Base-by-base conservation (phyloP, 345 rosid genomes). In the Populus davidiana region DNA sequence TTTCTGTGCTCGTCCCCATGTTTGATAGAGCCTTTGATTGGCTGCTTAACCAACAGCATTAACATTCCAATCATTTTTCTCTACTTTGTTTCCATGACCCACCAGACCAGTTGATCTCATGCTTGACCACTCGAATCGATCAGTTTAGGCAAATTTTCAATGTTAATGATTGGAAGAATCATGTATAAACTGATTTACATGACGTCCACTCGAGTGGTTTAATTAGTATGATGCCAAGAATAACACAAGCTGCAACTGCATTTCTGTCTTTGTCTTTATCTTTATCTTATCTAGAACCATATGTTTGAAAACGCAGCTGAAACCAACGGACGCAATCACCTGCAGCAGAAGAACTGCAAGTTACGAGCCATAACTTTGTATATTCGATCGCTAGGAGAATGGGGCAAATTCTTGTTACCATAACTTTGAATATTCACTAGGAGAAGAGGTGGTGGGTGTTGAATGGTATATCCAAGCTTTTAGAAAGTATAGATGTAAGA, bases 401-500 rank as follows among this genome's bases (percentile, higher is more conserved):
- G 69, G 70, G 70, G 75, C 69, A 73, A 31, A 50, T 44, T 63
- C 47, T 49, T 61, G 70, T 67, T 75, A 38, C 71, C 27, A 6
- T 27, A 54, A 64, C 67, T 83, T 50, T 11, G 77, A 62, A 86
- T 70, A 82, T 77, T 72, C 84, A 75, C 71, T 14, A n/a, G 41
- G 74, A 47, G 13, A 44, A 56, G 62, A n/a, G 47, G 25, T 38
- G 27, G 36, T 70, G 65, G 80, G 82, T 65, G 75, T 66, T 66
- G 23, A 47, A 43, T 70, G 74, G 85, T 81, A 87, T 82, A 83
- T 86, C 81, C 85, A 79, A 87, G 89, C 90, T 89, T 89, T 89
- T 82, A 82, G 86, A 86, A 86, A 87, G 92, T 83, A 83, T 38
- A 73, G n/a, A 79, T 27, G 78, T 52, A 68, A 82, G 88, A 67